A percentile compares a stretch with the other conserved stretches of the same genome.
phyloP scores from a whole-genome alignment of 495 filamentous ascomycete species.

The Jackrogersella multiformis region DNA sequence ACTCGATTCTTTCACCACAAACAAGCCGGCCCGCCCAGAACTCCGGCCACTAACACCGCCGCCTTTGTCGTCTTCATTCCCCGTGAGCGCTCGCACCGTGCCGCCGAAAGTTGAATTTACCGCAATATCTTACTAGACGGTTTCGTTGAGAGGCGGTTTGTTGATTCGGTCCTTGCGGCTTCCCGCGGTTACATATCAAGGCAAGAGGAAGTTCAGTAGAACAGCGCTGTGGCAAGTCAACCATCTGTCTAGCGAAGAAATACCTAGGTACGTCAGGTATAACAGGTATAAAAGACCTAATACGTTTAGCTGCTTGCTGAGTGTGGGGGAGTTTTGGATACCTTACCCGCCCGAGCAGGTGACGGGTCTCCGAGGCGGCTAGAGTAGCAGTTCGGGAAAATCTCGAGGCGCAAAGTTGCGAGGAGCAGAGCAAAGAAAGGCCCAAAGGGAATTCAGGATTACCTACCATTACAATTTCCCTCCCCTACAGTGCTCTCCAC shows the following conservation, averaged over 20 bases:
- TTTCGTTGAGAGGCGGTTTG: too few species aligned
- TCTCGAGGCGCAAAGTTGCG: constrained; percentile 38
- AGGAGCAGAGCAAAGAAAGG: too few species aligned
- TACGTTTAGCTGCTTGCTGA: constrained; percentile 33
- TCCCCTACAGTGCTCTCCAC: constrained; percentile 33
- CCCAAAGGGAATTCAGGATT: constrained; percentile 21
- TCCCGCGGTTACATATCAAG: constrained; percentile 2
- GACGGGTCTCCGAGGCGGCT: constrained; percentile 40
- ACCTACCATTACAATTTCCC: too few species aligned
- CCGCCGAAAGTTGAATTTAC: constrained; percentile 21
- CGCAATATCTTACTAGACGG: constrained; percentile 7
- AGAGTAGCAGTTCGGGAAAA: constrained; percentile 43
- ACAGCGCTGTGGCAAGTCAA: constrained; percentile 10
- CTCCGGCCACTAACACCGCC: constrained; percentile 18
- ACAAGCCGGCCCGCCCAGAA: constrained; percentile 29
- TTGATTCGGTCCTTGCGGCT: constrained; percentile 2
- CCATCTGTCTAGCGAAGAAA: constrained; percentile 15
- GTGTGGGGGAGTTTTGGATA: constrained; percentile 39
- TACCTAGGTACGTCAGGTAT: too few species aligned
- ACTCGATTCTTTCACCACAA: constrained; percentile 27
- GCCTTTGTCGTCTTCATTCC: constrained; percentile 5
- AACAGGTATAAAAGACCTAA: constrained; percentile 31
- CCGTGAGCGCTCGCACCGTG: constrained; percentile 26
- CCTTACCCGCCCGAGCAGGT: constrained; percentile 38
- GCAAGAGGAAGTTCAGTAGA: constrained; percentile 2